A percentile compares a stretch with the other conserved stretches of the same genome.
Conservation (phyloP, 257 asterid genomes). For the Cinchona pubescens region DNA sequence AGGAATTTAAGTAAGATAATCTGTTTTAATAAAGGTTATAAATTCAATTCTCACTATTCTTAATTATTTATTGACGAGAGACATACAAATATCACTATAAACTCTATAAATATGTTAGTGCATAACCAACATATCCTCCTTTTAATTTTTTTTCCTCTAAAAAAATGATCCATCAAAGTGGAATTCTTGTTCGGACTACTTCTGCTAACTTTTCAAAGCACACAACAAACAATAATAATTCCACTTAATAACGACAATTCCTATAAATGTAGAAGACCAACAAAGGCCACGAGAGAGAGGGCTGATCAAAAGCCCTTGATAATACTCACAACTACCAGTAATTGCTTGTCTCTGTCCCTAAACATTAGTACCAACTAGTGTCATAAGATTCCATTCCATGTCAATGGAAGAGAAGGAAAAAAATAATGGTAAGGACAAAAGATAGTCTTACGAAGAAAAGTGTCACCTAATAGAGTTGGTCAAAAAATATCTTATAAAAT, state of each 20-base stretch:
- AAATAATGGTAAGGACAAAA: slow-evolving; percentile 13
- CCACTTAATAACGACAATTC: slow-evolving; percentile 4
- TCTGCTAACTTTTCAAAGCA: background rate
- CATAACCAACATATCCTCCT: no score
- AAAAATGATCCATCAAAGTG: slow-evolving; percentile 1
- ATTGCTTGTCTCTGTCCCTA: background rate
- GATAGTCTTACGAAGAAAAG: slow-evolving; percentile 17
- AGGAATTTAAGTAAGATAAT: no score
- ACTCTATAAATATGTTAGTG: no score
- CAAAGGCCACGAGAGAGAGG: no score
- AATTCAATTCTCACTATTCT: no score
- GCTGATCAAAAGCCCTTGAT: background rate
- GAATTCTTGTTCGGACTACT: slow-evolving; percentile 16
- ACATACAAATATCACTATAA: no score
- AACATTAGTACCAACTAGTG: background rate
- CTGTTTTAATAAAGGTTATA: no score
- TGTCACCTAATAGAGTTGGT: no score
- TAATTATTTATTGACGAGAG: no score
- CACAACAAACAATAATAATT: slow-evolving; percentile 15
- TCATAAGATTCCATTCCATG: slow-evolving; percentile 9
- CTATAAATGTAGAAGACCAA: background rate
- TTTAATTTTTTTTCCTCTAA: no score
- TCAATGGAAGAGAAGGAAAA: background rate
- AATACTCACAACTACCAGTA: background rate
- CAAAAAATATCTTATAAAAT: no score